Evolutionary conservation across 352 stramenopile species (phyloP), one percentile per base, ranked within the genome.

Genomic region (Pythium dissotocum): DNA sequence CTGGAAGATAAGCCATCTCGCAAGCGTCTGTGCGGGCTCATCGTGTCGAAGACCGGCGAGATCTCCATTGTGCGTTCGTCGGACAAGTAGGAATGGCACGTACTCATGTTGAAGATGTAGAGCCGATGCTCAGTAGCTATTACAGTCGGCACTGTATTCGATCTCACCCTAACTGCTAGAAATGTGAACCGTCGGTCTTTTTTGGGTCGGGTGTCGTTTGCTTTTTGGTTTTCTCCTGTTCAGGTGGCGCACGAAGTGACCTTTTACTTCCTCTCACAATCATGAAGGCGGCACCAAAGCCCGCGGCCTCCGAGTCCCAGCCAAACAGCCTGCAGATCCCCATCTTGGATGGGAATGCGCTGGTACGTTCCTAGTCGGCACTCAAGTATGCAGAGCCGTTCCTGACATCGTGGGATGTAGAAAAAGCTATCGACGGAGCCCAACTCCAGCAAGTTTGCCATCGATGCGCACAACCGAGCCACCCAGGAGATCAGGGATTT

Each of bases 401-500:
- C 32, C 28, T 35, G 12, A 36, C 54, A 9, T 26, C 21, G 46
- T 53, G 46, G 16, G 1, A 5, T 53, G 26, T 58, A 73, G 59
- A 69, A 59, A 63, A 72, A 72, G 53, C 77, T 94, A 0, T 76
- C 72, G 44, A 77, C 70, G 2, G 84, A 94, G 69, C 77, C 85
- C 32, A 94, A 93, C 63, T 94, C 84, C 48, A 94, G 82, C 73
- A 91, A 91, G 53, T 94, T 78, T 65, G 86, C 73, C 9, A 82
- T 94, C 55, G 87, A 94, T 56, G 87, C 82, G 28, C 85, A 94
- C 71, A 91, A 93, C 57, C 82, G 87, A 30, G 78, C 72, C 6
- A 79, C 93, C 18, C 54, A 82, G 24, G 76, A 89, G 66, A 72
- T 93, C 33, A 71, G 60, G 14, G 87, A 94, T 58, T 59, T 94